Evolutionary conservation across 2,329 filamentous ascomycete species (phyloP).

Genomic region (Acephala macrosclerotiorum): DNA sequence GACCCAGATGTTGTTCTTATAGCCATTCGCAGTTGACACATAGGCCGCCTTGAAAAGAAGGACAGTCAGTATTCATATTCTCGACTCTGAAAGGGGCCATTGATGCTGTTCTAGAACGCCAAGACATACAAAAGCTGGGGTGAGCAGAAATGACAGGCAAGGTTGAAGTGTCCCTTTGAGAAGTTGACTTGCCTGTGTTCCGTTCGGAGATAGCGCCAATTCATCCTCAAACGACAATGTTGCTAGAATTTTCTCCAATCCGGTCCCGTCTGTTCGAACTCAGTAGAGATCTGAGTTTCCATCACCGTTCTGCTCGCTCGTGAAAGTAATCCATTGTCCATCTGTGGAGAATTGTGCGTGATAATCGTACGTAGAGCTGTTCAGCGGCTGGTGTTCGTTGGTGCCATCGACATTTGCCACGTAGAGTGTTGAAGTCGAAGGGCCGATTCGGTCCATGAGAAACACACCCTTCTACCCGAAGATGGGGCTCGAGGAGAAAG

Average conservation of each 20-base stretch:
- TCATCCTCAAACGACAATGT: slow-evolving; percentile 49
- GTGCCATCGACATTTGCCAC: slow-evolving; percentile 50
- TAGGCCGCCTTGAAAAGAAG: slow-evolving; percentile 42
- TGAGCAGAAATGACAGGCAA: not conserved
- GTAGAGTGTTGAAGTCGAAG: slow-evolving; percentile 39
- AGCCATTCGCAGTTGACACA: slow-evolving; percentile 48
- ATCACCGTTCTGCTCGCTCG: slow-evolving; percentile 48
- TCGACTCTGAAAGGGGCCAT: too few relatives aligned
- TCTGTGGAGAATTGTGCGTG: slow-evolving; percentile 50
- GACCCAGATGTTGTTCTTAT: slow-evolving; percentile 51
- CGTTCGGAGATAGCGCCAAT: slow-evolving; percentile 48
- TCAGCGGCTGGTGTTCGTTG: slow-evolving; percentile 46
- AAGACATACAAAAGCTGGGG: not conserved
- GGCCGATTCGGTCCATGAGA: slow-evolving; percentile 49
- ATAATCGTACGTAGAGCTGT: slow-evolving; percentile 46
- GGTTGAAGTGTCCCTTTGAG: too few relatives aligned
- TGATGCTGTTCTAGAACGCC: not conserved
- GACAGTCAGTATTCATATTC: not conserved
- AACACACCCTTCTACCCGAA: slow-evolving; percentile 27
- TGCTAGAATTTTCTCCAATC: slow-evolving; percentile 44
- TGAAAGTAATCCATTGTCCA: slow-evolving; percentile 50
- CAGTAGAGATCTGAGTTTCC: slow-evolving; percentile 52
- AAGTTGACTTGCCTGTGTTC: slow-evolving; percentile 37
- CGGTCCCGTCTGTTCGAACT: slow-evolving; percentile 46
- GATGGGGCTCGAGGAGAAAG: not conserved